These are phyloP conservation scores for Funneliformis geosporum DNA, from an alignment of 192 early-diverging fungal genomes.

Conservation along the genomic window DNA sequence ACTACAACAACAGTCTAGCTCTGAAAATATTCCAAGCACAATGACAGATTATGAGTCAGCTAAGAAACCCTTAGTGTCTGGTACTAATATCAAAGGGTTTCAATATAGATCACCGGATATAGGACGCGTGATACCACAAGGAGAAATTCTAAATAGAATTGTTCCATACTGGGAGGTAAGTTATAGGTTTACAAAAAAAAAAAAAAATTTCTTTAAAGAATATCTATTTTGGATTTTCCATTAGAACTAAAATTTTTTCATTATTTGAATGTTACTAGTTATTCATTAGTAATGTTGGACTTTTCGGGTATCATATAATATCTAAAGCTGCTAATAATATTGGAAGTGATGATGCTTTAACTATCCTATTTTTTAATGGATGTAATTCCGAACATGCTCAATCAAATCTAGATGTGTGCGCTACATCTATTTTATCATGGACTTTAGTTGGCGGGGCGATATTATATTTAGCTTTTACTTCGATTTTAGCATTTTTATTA, in stretches of 20 bases:
- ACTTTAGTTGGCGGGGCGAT: conserved; percentile 16
- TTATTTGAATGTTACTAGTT: conserved; percentile 17
- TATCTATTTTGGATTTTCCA: neutral
- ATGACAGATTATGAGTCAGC: neutral
- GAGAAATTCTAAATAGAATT: conserved; percentile 3
- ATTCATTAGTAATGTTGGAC: neutral
- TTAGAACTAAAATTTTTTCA: neutral
- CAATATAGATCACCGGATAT: conserved; percentile 6
- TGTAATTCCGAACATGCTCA: conserved; percentile 8
- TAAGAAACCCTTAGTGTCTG: neutral
- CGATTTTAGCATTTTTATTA: neutral
- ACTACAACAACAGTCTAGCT: neutral
- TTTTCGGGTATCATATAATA: conserved; percentile 18
- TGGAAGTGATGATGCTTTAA: neutral
- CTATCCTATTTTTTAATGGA: conserved; percentile 9
- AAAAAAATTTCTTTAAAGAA: neutral
- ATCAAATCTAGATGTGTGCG: conserved; percentile 20
- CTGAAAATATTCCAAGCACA: neutral
- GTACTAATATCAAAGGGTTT: conserved; percentile 7
- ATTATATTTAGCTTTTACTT: neutral
- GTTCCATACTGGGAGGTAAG: conserved; percentile 30
- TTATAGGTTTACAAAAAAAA: too few species aligned
- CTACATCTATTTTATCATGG: conserved; percentile 19
- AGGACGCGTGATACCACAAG: conserved; percentile 23
- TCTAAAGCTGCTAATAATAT: conserved; percentile 3